Base-by-base conservation (phyloP, 1,284 basidiomycete genomes). In the Phellopilus nigrolimitatus region DNA sequence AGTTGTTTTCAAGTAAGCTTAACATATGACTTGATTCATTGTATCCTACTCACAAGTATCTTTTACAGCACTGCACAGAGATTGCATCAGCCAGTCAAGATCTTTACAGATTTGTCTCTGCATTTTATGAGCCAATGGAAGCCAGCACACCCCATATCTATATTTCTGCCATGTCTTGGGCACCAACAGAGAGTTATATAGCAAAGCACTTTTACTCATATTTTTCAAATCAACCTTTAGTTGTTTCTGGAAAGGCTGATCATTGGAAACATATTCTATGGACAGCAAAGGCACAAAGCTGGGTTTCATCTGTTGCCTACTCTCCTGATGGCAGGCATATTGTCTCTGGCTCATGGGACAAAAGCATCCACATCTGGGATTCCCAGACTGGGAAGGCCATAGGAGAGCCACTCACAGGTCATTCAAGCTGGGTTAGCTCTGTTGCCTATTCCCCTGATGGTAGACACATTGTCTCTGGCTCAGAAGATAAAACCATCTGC, bases 361-460 rank as follows among this genome's bases (percentile, higher is more conserved):
- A n/a, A n/a, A n/a, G n/a, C n/a, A n/a, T n/a, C n/a, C n/a, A n/a
- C n/a, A n/a, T n/a, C n/a, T n/a, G n/a, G n/a, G n/a, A n/a, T n/a
- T n/a, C n/a, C n/a, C n/a, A n/a, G n/a, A n/a, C n/a, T n/a, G n/a
- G n/a, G n/a, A n/a, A n/a, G n/a, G n/a, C n/a, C n/a, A n/a, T n/a
- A n/a, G 28, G 39, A 19, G 53, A 38, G 13, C 40, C 51, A 37
- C 24, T 54, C 17, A 33, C 24, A 46, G 50, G 50, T 10, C 50
- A 51, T 27, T 17, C 17, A 3, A 28, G 30, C 15, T 10, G 15
- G 9, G 49, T 53, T n/a, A 39, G 22, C 9, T 52, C 33, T 51
- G 51, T 53, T n/a, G 30, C 51, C 13, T 54, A 47, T 38, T 45
- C 50, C n/a, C 51, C 51, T 7, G 53, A 54, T 51, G 49, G 47